Conservation (phyloP, 768 basidiomycete genomes). For the Lanmaoa pseudosensibilis region DNA sequence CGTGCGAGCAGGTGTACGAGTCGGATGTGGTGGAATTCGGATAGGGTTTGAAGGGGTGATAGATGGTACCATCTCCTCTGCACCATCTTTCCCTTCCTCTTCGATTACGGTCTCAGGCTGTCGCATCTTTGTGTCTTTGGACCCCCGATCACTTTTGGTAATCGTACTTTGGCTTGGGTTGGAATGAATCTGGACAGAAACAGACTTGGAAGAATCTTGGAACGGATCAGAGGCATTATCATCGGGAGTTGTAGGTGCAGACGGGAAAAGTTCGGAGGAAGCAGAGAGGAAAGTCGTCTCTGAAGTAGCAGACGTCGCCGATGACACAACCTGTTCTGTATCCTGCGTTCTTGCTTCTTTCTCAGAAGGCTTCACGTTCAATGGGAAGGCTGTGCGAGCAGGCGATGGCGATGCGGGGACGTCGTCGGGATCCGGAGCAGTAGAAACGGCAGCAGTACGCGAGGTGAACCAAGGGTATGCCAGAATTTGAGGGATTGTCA, state of each 20-base stretch:
- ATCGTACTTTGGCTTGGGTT: slow-evolving; percentile 62
- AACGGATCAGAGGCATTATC: slow-evolving; percentile 47
- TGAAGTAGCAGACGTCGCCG: slow-evolving; percentile 43
- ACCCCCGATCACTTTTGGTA: slow-evolving; percentile 38
- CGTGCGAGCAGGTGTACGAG: slow-evolving; percentile 90
- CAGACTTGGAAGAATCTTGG: slow-evolving; percentile 21
- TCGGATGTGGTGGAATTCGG: slow-evolving; percentile 57
- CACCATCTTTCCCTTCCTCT: slow-evolving; percentile 38
- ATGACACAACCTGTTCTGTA: slow-evolving; percentile 42
- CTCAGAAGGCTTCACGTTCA: slow-evolving; percentile 22
- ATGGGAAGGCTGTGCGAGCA: slow-evolving; percentile 30
- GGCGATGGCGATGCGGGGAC: slow-evolving; percentile 35
- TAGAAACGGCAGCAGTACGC: slow-evolving; percentile 9
- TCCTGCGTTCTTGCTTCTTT: slow-evolving; percentile 14
- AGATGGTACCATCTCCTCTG: slow-evolving; percentile 9
- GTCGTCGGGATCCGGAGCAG: slow-evolving; percentile 10
- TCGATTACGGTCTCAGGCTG: slow-evolving; percentile 54
- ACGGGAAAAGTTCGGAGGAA: slow-evolving; percentile 48
- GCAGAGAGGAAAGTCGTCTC: slow-evolving; percentile 54
- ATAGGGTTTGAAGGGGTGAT: slow-evolving; percentile 24
- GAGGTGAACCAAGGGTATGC: slow-evolving; percentile 82
- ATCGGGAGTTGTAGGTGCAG: slow-evolving; percentile 60
- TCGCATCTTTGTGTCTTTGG: slow-evolving; percentile 34
- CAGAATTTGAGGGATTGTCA: slow-evolving; percentile 82
- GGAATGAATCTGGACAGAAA: slow-evolving; percentile 42